Base-by-base conservation (phyloP, 179 eudicot species). In the Heliamphora pulchella region DNA sequence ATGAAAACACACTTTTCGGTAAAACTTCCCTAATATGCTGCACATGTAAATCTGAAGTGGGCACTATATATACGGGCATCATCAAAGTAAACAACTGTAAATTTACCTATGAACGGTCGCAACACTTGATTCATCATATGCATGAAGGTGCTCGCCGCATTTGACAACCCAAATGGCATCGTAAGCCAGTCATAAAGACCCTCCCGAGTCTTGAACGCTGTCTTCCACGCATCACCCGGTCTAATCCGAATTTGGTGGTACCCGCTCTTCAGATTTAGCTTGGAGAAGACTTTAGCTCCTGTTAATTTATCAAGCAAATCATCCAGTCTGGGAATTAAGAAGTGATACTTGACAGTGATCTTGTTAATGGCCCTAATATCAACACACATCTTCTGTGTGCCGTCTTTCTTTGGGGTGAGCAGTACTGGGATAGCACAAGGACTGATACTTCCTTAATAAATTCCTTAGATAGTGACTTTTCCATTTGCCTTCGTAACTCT, bases 311-410 rank as follows among this genome's bases (percentile, higher is more conserved):
- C 59, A 1, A 73, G 10, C 43, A 73, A 15, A 48, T 73, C 61
- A 22, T 73, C 15, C 6, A 73, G 10, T 14, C 39, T 9, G 1
- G 76, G 43, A 4, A 73, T 50, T 0, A 43, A 59, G 8, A 48
- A 51, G 1, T 3, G 5, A 11, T 47, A 73, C n/a, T 17, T 14
- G 31, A 50, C 5, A 2, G 59, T 73, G 2, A 73, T 73, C 7
- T 73, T 73, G 8, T 73, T 73, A 11, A 48, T 51, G 2, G 44
- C 76, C 14, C n/a, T 50, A n/a, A 10, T 48, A n/a, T 73, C 61
- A 70, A 73, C 76, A 73, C 61, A 72, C 58, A 73, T 73, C 6
- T 5, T 8, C 59, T 41, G 51, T 4, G 58, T 39, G 3, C 76
- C 44, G 15, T 72, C 61, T 43, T 72, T 72, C 47, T 48, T 72